Conservation (phyloP, 768 basidiomycete species). For the Tubosaeta sp. region DNA sequence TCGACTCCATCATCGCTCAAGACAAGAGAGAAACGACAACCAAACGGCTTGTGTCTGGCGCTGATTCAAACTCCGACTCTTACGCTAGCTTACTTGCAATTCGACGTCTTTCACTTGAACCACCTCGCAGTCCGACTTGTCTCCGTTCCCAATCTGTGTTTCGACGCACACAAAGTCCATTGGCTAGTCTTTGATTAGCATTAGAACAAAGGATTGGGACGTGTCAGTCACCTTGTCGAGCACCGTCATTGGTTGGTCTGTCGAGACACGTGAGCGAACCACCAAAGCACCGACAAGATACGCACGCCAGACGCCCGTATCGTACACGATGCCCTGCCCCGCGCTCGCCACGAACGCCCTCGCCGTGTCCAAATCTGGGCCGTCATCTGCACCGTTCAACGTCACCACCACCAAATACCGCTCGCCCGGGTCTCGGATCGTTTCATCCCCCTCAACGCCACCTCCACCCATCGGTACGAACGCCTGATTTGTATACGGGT, state of each 20-base stretch:
- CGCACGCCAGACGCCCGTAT: conserved; percentile 87
- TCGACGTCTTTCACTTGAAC: conserved; percentile 43
- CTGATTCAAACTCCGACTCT: conserved; percentile 27
- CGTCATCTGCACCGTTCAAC: conserved; percentile 67
- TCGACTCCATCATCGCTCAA: conserved; percentile 45
- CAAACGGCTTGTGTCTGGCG: background rate
- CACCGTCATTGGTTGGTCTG: conserved; percentile 93
- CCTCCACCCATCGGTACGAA: conserved; percentile 90
- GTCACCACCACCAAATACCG: conserved; percentile 86
- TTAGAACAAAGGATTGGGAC: background rate
- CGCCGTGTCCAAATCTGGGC: conserved; percentile 69
- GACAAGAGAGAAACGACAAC: conserved; percentile 11
- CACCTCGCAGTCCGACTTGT: conserved; percentile 81
- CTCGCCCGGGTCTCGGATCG: conserved; percentile 44
- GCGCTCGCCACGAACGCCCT: conserved; percentile 79
- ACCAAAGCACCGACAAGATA: conserved; percentile 16
- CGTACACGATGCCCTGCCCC: conserved; percentile 84
- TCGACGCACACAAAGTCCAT: conserved; percentile 89
- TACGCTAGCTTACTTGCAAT: conserved; percentile 13
- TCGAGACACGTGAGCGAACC: conserved; percentile 8
- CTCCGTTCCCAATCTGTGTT: conserved; percentile 84
- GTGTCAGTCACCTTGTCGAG: conserved; percentile 53
- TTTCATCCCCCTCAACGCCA: conserved; percentile 37
- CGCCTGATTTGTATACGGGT: conserved; percentile 84
- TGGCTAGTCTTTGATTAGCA: conserved; percentile 37